Base-by-base conservation (phyloP, 768 basidiomycete genomes). In the Mycena floridula region DNA sequence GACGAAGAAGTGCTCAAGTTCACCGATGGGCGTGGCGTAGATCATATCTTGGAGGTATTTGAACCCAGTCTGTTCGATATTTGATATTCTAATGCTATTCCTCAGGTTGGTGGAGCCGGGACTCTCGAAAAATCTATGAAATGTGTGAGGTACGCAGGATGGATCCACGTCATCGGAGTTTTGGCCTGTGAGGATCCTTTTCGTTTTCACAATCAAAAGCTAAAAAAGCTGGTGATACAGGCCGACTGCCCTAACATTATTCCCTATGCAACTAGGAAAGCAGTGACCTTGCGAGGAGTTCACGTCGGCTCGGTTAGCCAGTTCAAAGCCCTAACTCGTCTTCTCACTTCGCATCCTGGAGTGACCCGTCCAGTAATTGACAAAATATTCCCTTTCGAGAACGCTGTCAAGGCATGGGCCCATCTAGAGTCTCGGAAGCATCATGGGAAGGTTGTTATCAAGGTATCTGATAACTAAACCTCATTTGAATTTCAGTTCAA, bases 91-190 rank as follows among this genome's bases (percentile, higher is more conserved):
- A 53, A 50, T 48, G 24, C 7, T 37, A 21, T 63, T 59, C 1
- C 59, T 62, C 63, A 81, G 71, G 75, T 82, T 23, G 77, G 80
- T 12, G 79, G 81, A 2, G 44, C 67, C 6, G 71, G 70, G 8
- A 81, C 79, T 7, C 58, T 82, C 15, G 41, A 49, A 7, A 73
- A 73, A 47, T 72, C 68, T 2, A 57, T 73, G 26, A 62, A 60
- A 15, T 59, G 71, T 0, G 54, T 67, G 25, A 57, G 63, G 46
- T 54, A 64, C 18, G 72, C 64, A 1, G 78, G 79, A 2, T 62
- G 63, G 3, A 54, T 80, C 36, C 64, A 74, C 46, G 46, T 73
- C 24, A 78, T 84, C 38, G 80, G 81, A 8, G 61, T 66, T 35
- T 67, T 82, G n/a, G 61, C 70, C 0, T 58, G 71, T 72, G 8